These are phyloP conservation scores for Mycena haematopus DNA, from an alignment of 768 basidiomycete genomes.

Conservation along the genomic window DNA sequence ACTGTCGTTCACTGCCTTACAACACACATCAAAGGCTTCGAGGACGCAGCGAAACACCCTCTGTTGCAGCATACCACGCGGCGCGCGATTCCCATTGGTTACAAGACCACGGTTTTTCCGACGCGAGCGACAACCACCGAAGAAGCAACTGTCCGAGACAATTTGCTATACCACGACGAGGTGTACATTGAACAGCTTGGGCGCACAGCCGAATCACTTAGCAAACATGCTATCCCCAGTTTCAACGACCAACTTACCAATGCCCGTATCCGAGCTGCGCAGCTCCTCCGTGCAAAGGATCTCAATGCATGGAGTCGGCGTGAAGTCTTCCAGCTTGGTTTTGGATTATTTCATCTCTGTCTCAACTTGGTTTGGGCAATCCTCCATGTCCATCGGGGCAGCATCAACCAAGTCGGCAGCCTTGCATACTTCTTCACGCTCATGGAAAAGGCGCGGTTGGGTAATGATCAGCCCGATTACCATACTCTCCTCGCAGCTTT, in stretches of 20 bases:
- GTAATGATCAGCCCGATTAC: constrained; percentile 32
- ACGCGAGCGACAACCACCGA: constrained; percentile 23
- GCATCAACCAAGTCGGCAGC: constrained; percentile 26
- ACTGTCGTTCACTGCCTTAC: constrained; percentile 3
- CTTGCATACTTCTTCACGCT: constrained; percentile 37
- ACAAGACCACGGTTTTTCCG: constrained; percentile 6
- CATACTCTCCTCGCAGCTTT: constrained; percentile 29
- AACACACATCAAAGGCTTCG: background rate
- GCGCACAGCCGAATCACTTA: constrained; percentile 4
- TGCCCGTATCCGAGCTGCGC: constrained; percentile 15
- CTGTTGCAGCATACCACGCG: background rate
- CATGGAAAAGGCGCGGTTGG: constrained; percentile 40
- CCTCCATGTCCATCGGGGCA: constrained; percentile 39
- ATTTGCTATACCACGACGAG: constrained; percentile 26
- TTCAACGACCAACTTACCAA: constrained; percentile 30
- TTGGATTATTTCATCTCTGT: constrained; percentile 41
- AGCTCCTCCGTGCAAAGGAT: constrained; percentile 19
- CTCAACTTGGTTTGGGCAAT: constrained; percentile 44
- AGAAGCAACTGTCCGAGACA: constrained; percentile 23
- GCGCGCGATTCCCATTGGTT: constrained; percentile 10
- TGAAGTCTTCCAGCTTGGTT: constrained; percentile 33
- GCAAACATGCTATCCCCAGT: constrained; percentile 23
- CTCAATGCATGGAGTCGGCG: constrained; percentile 25
- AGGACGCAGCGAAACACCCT: background rate
- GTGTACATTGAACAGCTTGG: constrained; percentile 24